A percentile compares a stretch with the other conserved stretches of the same genome.
phyloP scores from a whole-genome alignment of 2,329 filamentous ascomycete genomes.

The Fusarium tricinctum region DNA sequence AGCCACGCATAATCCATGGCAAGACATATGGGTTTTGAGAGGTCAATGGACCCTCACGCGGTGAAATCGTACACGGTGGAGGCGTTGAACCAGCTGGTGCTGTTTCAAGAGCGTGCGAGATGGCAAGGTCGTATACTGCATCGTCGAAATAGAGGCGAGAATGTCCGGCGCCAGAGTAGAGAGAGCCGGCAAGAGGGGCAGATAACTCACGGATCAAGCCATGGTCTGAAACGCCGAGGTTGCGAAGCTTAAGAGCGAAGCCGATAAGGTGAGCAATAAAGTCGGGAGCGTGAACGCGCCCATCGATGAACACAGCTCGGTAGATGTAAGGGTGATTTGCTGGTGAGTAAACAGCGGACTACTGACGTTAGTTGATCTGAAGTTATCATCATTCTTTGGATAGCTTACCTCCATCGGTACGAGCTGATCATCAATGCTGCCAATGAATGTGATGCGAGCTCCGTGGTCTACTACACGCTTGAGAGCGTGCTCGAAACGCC shows the following conservation, averaged over 20 bases:
- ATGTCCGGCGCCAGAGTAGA: slow-evolving; percentile 94
- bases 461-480: slow-evolving; percentile 82
- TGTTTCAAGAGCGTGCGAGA: slow-evolving; percentile 81
- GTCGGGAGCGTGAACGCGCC: slow-evolving; percentile 89
- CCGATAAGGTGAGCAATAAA: slow-evolving; percentile 95
- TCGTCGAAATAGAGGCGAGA: slow-evolving; percentile 92
- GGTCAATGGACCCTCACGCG: slow-evolving; percentile 54
- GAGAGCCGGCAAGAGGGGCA: slow-evolving; percentile 86
- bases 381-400: background rate
- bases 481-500: slow-evolving; percentile 82
- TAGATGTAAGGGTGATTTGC: slow-evolving; percentile 93
- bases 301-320: slow-evolving; percentile 95
- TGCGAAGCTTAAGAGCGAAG: slow-evolving; percentile 93
- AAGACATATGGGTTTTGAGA: slow-evolving; percentile 88
- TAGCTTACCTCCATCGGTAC: slow-evolving; percentile 84
- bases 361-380: slow-evolving; percentile 48
- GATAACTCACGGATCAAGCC: slow-evolving; percentile 93
- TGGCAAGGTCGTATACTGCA: slow-evolving; percentile 83
- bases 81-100: slow-evolving; percentile 63
- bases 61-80: slow-evolving; percentile 46
- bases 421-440: slow-evolving; percentile 96
- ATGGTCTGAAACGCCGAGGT: slow-evolving; percentile 92
- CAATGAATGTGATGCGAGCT: slow-evolving; percentile 86
- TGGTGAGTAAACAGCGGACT: slow-evolving; percentile 88
- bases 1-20: slow-evolving; percentile 94